These are phyloP conservation scores for Trifolium subterraneum DNA, from an alignment of 306 rosid genomes.

Conservation along the genomic window DNA sequence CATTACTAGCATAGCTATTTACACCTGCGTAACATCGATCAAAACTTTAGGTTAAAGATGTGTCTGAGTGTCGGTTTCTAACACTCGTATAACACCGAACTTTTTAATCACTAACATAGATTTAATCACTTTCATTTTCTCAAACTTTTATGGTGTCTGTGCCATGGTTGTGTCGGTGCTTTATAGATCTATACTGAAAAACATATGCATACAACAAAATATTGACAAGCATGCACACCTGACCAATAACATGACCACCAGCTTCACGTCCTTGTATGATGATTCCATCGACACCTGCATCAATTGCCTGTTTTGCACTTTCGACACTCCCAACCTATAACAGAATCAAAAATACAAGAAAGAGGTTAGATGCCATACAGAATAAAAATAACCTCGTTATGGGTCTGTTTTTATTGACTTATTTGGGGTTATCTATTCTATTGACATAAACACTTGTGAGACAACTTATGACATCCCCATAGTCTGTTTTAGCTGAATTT, in stretches of 20 bases:
- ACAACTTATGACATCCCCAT: background rate
- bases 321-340: conserved; percentile 66
- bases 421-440: background rate
- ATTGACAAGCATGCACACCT: conserved; percentile 52
- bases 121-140: background rate
- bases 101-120: background rate
- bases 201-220: conserved; percentile 12
- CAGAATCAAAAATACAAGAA: conserved; percentile 27
- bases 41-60: background rate
- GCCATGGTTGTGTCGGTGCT: too few species aligned
- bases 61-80: background rate
- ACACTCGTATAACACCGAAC: background rate
- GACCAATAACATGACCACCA: conserved; percentile 92
- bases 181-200: background rate
- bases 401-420: background rate
- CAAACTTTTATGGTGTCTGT: background rate
- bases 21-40: background rate
- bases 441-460: background rate
- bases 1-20: background rate
- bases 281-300: conserved; percentile 78
- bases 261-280: conserved; percentile 92
- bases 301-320: conserved; percentile 64
- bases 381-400: background rate
- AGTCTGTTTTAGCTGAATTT: background rate
- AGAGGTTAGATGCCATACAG: conserved; percentile 9